phyloP scores from a whole-genome alignment of 768 basidiomycete genomes.

The Suillus hirtellus region DNA sequence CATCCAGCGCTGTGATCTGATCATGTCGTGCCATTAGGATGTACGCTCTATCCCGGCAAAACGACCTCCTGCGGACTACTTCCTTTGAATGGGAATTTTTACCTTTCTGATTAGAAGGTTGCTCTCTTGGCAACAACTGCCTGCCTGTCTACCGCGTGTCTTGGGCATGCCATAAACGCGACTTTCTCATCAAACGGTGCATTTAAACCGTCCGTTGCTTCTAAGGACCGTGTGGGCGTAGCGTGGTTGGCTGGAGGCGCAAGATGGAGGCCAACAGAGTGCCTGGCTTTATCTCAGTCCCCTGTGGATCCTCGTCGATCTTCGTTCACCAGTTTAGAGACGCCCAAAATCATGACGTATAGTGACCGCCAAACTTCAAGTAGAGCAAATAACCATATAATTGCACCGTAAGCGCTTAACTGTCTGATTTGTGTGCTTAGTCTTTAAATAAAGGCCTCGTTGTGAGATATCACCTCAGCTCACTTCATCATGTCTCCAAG shows the following conservation, averaged over 20 bases:
- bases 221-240: slow-evolving; percentile 5
- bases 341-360: neutral
- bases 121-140: slow-evolving; percentile 4
- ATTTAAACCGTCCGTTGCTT: slow-evolving; percentile 7
- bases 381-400: neutral
- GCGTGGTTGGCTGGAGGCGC: slow-evolving; percentile 1
- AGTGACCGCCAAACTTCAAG: neutral
- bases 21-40: slow-evolving; percentile 49
- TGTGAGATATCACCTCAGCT: neutral
- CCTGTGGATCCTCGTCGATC: slow-evolving; percentile 8
- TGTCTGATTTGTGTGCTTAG: neutral
- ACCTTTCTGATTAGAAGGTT: slow-evolving; percentile 20
- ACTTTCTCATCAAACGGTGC: slow-evolving; percentile 10
- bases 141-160: slow-evolving; percentile 24
- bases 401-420: slow-evolving; percentile 4
- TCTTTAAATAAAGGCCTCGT: slow-evolving; percentile 6
- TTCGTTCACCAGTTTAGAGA: neutral
- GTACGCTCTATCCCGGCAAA: slow-evolving; percentile 80
- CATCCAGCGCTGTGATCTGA: slow-evolving; percentile 13
- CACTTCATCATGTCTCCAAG: neutral
- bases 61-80: slow-evolving; percentile 86
- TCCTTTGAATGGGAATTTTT: slow-evolving; percentile 47
- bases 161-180: slow-evolving; percentile 23
- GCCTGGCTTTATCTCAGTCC: slow-evolving; percentile 1
- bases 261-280: neutral